Conservation (phyloP, 2,329 filamentous ascomycete genomes). For the Cadophora luteo-olivacea region DNA sequence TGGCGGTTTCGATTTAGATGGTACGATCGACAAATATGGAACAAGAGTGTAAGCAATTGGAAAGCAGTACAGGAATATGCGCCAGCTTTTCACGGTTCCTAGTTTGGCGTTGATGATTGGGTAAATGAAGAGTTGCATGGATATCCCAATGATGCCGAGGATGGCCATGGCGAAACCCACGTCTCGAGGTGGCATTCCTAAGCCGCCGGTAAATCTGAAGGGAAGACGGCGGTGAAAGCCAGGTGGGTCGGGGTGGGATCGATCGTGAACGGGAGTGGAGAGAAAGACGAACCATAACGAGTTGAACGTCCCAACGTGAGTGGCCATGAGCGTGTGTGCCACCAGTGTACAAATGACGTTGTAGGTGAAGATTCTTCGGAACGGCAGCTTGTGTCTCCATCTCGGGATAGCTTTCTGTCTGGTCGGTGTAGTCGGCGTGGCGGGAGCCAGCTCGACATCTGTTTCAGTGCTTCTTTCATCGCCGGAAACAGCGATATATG, state of each 20-base stretch:
- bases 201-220: constrained; percentile 66
- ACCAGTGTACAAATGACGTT: constrained; percentile 58
- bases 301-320: constrained; percentile 69
- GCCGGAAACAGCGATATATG: constrained; percentile 31
- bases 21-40: constrained; percentile 74
- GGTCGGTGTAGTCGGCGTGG: constrained; percentile 25
- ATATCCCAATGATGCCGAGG: constrained; percentile 75
- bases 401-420: constrained; percentile 28
- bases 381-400: constrained; percentile 39
- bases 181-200: constrained; percentile 71
- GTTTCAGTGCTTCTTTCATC: constrained; percentile 25
- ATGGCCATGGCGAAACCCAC: constrained; percentile 80
- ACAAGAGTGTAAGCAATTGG: constrained; percentile 72
- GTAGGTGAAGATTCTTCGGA: constrained; percentile 44
- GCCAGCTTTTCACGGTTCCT: constrained; percentile 71
- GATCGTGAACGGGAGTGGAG: constrained; percentile 59
- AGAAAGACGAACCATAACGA: constrained; percentile 66
- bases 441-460: constrained; percentile 32
- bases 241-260: constrained; percentile 59
- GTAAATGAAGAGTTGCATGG: constrained; percentile 74
- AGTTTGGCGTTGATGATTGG: constrained; percentile 68
- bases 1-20: constrained; percentile 45
- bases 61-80: constrained; percentile 70
- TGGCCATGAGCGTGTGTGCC: constrained; percentile 71
- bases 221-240: constrained; percentile 47